Conservation (phyloP, 371 early-diverging fungal species). For the Coemansia sp. region DNA sequence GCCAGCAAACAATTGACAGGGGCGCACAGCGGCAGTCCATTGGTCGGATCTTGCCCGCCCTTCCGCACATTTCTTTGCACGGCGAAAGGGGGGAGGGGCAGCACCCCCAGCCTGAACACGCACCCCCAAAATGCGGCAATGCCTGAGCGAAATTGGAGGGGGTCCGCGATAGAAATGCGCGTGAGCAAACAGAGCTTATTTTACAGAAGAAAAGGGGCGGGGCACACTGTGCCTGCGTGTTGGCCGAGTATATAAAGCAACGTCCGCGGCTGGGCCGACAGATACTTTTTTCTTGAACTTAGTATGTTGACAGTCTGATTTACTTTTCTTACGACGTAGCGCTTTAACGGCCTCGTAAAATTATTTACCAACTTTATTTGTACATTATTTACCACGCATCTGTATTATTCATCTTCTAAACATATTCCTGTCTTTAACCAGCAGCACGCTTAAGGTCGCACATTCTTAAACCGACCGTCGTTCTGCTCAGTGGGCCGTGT, state of each 20-base stretch:
- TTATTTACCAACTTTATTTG: not conserved
- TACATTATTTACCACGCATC: constrained; percentile 7
- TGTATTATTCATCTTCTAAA: not conserved
- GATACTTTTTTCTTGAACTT: not conserved
- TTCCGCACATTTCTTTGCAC: not conserved
- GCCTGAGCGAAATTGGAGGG: not conserved
- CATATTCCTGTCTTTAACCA: not conserved
- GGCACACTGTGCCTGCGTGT: not conserved
- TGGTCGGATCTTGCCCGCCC: constrained; percentile 2
- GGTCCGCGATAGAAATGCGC: constrained; percentile 6
- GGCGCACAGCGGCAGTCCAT: not conserved
- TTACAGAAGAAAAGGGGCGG: not conserved
- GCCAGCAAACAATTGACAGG: constrained; percentile 1
- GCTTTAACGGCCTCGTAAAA: not conserved
- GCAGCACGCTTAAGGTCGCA: no score
- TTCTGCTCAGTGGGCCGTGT: not conserved
- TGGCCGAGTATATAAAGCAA: constrained; percentile 3
- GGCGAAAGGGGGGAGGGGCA: not conserved
- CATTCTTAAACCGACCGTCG: not conserved
- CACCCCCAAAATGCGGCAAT: not conserved
- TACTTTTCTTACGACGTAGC: not conserved
- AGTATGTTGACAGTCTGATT: not conserved
- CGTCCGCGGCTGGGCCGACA: not conserved
- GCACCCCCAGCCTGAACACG: not conserved
- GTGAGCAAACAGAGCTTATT: constrained; percentile 8